Conservation (phyloP, 495 filamentous ascomycete species). For the Podospora australis region DNA sequence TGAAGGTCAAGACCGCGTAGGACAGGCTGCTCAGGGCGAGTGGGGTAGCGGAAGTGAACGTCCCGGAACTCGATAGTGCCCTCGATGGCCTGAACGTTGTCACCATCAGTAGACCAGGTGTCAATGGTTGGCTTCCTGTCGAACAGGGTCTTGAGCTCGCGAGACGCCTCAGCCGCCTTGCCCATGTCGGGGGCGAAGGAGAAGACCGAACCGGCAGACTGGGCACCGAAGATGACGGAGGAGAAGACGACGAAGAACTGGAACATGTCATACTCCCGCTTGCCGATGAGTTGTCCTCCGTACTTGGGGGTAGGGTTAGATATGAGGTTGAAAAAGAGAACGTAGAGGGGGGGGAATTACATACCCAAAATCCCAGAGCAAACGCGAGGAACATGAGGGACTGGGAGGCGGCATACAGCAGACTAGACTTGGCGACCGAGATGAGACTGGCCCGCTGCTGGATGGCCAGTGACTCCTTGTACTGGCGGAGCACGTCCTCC, state of each 20-base stretch:
- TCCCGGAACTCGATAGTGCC: slow-evolving; percentile 53
- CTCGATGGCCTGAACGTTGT: slow-evolving; percentile 45
- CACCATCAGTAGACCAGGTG: slow-evolving; percentile 70
- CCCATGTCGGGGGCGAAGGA: slow-evolving; percentile 36
- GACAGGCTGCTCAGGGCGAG: slow-evolving; percentile 50
- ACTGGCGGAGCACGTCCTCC: slow-evolving; percentile 65
- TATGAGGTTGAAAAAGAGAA: no score
- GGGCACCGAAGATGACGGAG: slow-evolving; percentile 33
- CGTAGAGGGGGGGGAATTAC: no score
- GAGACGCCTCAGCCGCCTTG: slow-evolving; percentile 29
- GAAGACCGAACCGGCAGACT: slow-evolving; percentile 36
- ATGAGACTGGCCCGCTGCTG: slow-evolving; percentile 25
- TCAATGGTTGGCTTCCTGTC: slow-evolving; percentile 31
- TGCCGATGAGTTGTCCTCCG: slow-evolving; percentile 71
- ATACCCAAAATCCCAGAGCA: slow-evolving; percentile 79
- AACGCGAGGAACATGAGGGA: slow-evolving; percentile 73
- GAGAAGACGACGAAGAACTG: slow-evolving; percentile 83
- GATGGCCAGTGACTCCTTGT: slow-evolving; percentile 34
- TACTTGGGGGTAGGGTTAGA: no score
- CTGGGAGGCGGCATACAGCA: slow-evolving; percentile 73
- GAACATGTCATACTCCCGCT: slow-evolving; percentile 61
- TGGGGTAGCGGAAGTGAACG: slow-evolving; percentile 58
- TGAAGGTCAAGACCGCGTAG: slow-evolving; percentile 49
- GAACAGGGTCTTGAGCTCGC: slow-evolving; percentile 34
- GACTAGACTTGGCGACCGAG: slow-evolving; percentile 30